A percentile compares a stretch with the other conserved stretches of the same genome.
Evolutionary conservation across 352 stramenopile species (phyloP).

Genomic region (Proteromonas lacertae): DNA sequence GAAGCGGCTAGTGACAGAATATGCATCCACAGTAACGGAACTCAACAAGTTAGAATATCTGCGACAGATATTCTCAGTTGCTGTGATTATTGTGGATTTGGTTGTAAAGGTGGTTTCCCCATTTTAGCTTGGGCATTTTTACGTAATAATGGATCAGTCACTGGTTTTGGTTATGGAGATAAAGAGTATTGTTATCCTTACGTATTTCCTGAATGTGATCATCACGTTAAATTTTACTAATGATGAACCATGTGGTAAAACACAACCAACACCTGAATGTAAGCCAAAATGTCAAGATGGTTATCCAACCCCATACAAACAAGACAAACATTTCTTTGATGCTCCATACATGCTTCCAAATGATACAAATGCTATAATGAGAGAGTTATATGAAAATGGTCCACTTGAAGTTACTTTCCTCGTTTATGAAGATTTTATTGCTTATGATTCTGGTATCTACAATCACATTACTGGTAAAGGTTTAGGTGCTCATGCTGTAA

Average conservation of each 20-base stretch:
- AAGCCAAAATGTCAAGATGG: no score
- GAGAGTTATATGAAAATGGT: slow-evolving; percentile 13
- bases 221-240: slow-evolving; percentile 12
- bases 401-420: slow-evolving; percentile 12
- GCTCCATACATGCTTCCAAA: no score
- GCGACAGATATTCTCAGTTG: slow-evolving; percentile 15
- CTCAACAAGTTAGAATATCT: slow-evolving; percentile 9
- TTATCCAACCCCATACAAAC: slow-evolving; percentile 9
- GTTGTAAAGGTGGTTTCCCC: slow-evolving; percentile 18
- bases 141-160: slow-evolving; percentile 11
- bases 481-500: slow-evolving; percentile 13
- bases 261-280: no score
- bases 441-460: slow-evolving; percentile 13
- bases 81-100: slow-evolving; percentile 17
- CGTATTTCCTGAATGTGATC: slow-evolving; percentile 14
- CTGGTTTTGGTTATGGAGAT: slow-evolving; percentile 11
- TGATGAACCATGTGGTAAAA: no score
- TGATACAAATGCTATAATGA: slow-evolving; percentile 10
- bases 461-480: slow-evolving; percentile 10
- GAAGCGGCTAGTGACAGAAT: slow-evolving; percentile 9
- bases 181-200: slow-evolving; percentile 15
- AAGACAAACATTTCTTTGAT: slow-evolving; percentile 14
- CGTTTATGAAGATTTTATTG: slow-evolving; percentile 19
- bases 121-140: slow-evolving; percentile 14
- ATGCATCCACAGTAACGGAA: slow-evolving; percentile 9